A percentile compares a stretch with the other conserved stretches of the same genome.
Conservation (phyloP, 163 green algal species). For the Trebouxia gelatinosa region DNA sequence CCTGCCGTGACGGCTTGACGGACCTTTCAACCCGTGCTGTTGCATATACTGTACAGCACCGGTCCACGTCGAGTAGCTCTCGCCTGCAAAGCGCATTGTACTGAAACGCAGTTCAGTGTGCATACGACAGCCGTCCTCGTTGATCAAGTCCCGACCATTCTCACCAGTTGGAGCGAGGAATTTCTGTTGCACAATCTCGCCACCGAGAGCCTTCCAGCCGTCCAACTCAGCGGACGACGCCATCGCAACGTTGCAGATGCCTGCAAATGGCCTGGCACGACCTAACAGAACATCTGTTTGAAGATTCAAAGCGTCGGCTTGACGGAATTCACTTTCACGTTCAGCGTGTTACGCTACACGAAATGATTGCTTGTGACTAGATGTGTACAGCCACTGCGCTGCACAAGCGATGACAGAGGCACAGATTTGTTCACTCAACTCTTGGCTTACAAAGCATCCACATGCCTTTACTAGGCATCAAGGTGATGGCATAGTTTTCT, state of each 20-base stretch:
- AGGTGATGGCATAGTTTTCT: constrained; percentile 23
- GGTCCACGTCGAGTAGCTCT: background rate
- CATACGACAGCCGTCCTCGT: too few species aligned
- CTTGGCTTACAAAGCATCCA: constrained; percentile 20
- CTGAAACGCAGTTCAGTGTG: too few species aligned
- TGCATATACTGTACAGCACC: background rate
- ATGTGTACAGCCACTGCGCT: too few species aligned
- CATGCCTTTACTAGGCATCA: constrained; percentile 24
- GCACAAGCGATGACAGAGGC: too few species aligned
- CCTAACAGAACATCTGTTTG: too few species aligned
- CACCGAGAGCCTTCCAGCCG: constrained; percentile 6
- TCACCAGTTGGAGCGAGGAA: background rate
- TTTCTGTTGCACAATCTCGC: background rate
- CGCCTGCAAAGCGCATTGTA: background rate
- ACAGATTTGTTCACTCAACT: background rate
- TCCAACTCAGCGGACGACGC: background rate
- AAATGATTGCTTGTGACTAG: too few species aligned
- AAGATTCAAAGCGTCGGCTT: too few species aligned
- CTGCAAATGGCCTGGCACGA: too few species aligned
- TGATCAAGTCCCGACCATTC: too few species aligned
- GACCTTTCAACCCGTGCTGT: background rate
- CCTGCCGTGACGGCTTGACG: background rate
- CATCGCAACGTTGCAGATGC: too few species aligned
- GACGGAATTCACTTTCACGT: too few species aligned
- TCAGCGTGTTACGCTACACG: too few species aligned